Percentiles rank a stretch among this genome's conserved stretches.
These are phyloP conservation scores for Chaetomium sp. DNA, from an alignment of 2,329 filamentous ascomycete species.

Conservation along the genomic window DNA sequence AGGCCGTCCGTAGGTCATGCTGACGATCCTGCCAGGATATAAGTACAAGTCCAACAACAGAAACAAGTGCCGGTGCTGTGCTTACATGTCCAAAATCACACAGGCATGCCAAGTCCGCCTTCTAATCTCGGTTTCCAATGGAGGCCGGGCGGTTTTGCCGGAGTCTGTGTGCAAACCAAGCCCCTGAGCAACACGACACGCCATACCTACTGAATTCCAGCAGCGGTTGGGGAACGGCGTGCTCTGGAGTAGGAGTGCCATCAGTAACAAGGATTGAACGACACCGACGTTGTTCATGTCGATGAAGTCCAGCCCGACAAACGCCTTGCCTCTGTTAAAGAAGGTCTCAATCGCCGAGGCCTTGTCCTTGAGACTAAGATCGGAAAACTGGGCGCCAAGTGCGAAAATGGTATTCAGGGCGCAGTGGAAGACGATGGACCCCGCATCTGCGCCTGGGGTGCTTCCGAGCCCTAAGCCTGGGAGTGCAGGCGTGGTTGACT, in stretches of 20 bases:
- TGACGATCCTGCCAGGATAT: slow-evolving; percentile 32
- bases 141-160: slow-evolving; percentile 23
- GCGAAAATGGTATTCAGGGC: slow-evolving; percentile 49
- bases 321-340: slow-evolving; percentile 41
- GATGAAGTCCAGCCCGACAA: slow-evolving; percentile 45
- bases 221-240: slow-evolving; percentile 46
- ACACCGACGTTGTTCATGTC: slow-evolving; percentile 43
- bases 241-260: slow-evolving; percentile 45
- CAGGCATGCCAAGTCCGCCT: slow-evolving; percentile 35
- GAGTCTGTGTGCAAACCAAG: slow-evolving; percentile 44
- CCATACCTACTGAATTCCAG: slow-evolving; percentile 48
- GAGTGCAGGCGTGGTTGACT: slow-evolving; percentile 19
- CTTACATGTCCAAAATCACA: slow-evolving; percentile 33
- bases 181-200: slow-evolving; percentile 46
- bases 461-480: slow-evolving; percentile 42
- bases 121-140: slow-evolving; percentile 42
- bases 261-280: slow-evolving; percentile 46
- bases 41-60: background rate
- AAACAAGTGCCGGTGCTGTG: too few relatives aligned
- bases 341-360: slow-evolving; percentile 39
- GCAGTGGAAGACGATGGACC: slow-evolving; percentile 45
- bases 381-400: slow-evolving; percentile 45
- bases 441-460: slow-evolving; percentile 38
- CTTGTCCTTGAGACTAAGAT: slow-evolving; percentile 32
- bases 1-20: slow-evolving; percentile 37